These are phyloP conservation scores for Penicilliopsis zonata DNA, from an alignment of 495 filamentous ascomycete species.

Conservation along the genomic window DNA sequence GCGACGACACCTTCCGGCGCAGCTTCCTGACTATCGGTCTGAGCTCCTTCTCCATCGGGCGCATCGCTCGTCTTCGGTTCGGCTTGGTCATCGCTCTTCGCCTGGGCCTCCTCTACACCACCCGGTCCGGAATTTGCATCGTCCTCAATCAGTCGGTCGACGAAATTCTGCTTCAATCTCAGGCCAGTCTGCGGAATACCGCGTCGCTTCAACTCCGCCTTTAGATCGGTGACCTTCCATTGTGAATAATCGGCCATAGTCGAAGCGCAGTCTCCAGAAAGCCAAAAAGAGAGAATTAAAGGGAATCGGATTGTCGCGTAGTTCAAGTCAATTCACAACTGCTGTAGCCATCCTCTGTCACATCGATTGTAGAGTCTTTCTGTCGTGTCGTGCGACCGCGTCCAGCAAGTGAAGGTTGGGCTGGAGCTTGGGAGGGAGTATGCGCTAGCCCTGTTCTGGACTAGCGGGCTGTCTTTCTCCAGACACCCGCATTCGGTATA, in stretches of 20 bases:
- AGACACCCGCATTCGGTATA: too few species aligned
- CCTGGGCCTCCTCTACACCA: slow-evolving; percentile 2
- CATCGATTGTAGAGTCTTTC: too few species aligned
- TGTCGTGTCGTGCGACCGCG: too few species aligned
- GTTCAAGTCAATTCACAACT: too few species aligned
- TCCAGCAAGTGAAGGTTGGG: too few species aligned
- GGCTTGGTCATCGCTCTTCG: not conserved
- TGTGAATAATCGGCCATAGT: slow-evolving; percentile 39
- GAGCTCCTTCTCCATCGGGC: not conserved
- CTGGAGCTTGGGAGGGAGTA: too few species aligned
- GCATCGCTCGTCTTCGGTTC: not conserved
- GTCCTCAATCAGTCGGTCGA: slow-evolving; percentile 34
- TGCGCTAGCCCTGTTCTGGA: too few species aligned
- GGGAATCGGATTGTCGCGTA: too few species aligned
- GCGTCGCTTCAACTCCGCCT: slow-evolving; percentile 39
- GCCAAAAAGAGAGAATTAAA: too few species aligned
- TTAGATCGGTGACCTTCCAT: slow-evolving; percentile 41
- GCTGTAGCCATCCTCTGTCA: too few species aligned
- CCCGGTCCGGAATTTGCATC: slow-evolving; percentile 19
- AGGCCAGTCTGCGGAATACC: slow-evolving; percentile 39
- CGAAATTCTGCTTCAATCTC: slow-evolving; percentile 35
- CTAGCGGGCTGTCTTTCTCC: too few species aligned
- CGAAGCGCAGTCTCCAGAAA: too few species aligned
- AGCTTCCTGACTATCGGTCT: not conserved
- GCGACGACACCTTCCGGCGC: not conserved